phyloP scores from a whole-genome alignment of 805 yeast species.

The Grigorovia yakushimaensis region DNA sequence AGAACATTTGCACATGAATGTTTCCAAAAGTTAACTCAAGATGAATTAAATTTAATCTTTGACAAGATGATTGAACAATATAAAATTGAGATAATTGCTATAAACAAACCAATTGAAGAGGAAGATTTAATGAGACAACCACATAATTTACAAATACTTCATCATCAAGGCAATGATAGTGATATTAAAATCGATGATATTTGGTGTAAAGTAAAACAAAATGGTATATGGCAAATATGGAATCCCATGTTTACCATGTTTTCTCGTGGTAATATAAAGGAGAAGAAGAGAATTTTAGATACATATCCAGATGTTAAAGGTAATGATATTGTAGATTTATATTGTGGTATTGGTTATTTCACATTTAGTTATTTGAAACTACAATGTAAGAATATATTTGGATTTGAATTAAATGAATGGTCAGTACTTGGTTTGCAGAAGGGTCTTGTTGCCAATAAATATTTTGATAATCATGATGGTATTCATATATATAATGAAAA shows the following conservation, averaged over 20 bases:
- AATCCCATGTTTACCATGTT: constrained; percentile 83
- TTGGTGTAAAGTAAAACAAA: constrained; percentile 66
- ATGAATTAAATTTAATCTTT: constrained; percentile 16
- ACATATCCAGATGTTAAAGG: constrained; percentile 30
- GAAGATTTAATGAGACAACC: constrained; percentile 58
- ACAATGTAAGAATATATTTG: constrained; percentile 44
- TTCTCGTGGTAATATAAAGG: constrained; percentile 77
- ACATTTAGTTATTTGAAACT: constrained; percentile 53
- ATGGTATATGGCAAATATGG: constrained; percentile 73
- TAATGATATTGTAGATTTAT: constrained; percentile 53
- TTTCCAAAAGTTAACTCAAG: constrained; percentile 11
- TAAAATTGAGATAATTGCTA: constrained; percentile 50
- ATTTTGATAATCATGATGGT: constrained; percentile 21
- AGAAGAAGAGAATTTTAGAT: constrained; percentile 55
- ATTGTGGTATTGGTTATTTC: constrained; percentile 83
- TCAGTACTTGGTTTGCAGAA: constrained; percentile 59
- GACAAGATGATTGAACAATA: not conserved
- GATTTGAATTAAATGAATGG: constrained; percentile 87
- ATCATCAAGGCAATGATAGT: constrained; percentile 7
- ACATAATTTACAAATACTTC: constrained; percentile 44
- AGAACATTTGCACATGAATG: constrained; percentile 33
- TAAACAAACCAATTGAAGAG: constrained; percentile 56
- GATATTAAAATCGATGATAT: constrained; percentile 29
- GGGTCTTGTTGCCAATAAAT: constrained; percentile 40
- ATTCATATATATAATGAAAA: constrained; percentile 47